phyloP scores from a whole-genome alignment of 2,329 filamentous ascomycete species.

The Nigrospora sphaerica region DNA sequence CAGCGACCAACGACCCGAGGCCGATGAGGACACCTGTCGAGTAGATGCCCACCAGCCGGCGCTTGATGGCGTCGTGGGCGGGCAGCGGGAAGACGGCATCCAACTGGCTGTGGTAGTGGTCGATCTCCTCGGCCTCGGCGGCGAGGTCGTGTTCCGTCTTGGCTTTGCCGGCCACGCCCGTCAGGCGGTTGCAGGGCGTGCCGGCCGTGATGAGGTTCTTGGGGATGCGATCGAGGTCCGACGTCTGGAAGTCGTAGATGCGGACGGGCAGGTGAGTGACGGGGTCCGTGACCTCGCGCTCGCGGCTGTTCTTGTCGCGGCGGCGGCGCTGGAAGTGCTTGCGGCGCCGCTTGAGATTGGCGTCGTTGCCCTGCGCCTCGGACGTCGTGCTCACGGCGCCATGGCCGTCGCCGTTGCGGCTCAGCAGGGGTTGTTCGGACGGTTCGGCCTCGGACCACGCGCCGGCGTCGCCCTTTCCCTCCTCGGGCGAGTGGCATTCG shows the following conservation, averaged over 20 bases:
- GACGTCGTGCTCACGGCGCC: background rate
- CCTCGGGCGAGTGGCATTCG: background rate
- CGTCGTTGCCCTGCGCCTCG: background rate
- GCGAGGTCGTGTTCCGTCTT: background rate
- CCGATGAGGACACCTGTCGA: background rate
- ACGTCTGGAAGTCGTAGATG: constrained; percentile 1
- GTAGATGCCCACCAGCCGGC: background rate
- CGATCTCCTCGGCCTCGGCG: background rate
- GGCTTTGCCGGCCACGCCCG: background rate
- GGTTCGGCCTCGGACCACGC: background rate
- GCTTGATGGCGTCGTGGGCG: background rate
- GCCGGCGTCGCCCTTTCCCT: background rate
- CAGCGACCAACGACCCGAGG: background rate
- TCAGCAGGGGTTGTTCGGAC: background rate
- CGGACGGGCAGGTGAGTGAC: background rate
- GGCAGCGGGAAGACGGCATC: background rate
- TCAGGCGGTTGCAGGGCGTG: background rate
- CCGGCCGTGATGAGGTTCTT: background rate
- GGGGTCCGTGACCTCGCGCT: constrained; percentile 3
- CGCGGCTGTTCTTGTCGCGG: background rate
- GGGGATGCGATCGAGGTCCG: background rate
- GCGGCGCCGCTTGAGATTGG: background rate
- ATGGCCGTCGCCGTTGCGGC: background rate
- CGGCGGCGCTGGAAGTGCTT: background rate
- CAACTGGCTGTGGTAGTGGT: background rate